These are phyloP conservation scores for Hibiscus trionum DNA, from an alignment of 345 rosid species.

Conservation along the genomic window DNA sequence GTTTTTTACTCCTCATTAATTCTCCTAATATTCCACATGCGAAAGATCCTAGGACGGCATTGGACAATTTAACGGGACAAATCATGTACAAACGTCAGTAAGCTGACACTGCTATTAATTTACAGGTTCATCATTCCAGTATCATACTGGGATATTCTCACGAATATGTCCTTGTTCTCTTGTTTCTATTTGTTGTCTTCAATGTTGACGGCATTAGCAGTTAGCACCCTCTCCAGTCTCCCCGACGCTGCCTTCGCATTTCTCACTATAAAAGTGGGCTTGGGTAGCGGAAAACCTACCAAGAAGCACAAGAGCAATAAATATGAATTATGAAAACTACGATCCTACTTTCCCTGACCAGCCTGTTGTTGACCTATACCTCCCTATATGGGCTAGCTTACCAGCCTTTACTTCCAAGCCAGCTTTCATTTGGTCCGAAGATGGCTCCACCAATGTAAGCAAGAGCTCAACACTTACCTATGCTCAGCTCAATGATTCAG, in stretches of 20 bases:
- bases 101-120: not conserved
- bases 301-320: not conserved
- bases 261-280: not conserved
- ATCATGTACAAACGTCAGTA: not conserved
- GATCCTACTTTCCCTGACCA: slow-evolving; percentile 56
- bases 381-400: slow-evolving; percentile 42
- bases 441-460: not conserved
- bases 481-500: slow-evolving; percentile 39
- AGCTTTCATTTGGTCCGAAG: slow-evolving; percentile 9
- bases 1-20: no score
- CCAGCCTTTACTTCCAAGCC: slow-evolving; percentile 35
- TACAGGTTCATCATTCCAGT: not conserved
- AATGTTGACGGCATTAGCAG: not conserved
- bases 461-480: slow-evolving; percentile 14
- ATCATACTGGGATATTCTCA: slow-evolving; percentile 20
- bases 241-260: not conserved
- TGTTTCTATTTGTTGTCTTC: slow-evolving; percentile 5
- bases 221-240: not conserved
- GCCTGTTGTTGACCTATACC: slow-evolving; percentile 52
- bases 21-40: no score
- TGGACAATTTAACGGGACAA: not conserved
- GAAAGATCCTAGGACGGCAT: no score
- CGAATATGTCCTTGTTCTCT: slow-evolving; percentile 20
- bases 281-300: not conserved
- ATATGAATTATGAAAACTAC: slow-evolving; percentile 46